Evolutionary conservation across 176 grass and related monocot species (phyloP).

Genomic region (Aegilops umbellulata): DNA sequence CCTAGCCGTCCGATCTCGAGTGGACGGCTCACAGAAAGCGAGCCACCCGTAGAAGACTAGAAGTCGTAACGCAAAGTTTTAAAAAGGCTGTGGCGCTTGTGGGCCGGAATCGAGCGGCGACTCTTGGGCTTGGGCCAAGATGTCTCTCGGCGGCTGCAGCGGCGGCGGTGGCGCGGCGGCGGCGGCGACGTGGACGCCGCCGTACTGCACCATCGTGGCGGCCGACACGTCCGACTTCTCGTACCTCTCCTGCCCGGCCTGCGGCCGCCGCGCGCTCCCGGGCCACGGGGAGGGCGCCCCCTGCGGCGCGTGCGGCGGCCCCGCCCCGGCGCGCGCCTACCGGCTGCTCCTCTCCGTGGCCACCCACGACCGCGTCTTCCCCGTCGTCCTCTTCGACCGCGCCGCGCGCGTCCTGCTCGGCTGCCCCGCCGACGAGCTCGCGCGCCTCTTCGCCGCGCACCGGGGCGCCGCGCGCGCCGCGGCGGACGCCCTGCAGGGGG

Average conservation of each 20-base stretch:
- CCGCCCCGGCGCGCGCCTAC: conserved; percentile 40
- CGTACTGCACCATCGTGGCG: conserved; percentile 66
- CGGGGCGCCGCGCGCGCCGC: conserved; percentile 35
- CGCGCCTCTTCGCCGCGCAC: conserved; percentile 38
- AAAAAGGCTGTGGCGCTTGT: background rate
- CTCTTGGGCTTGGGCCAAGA: conserved; percentile 15
- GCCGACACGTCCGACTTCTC: conserved; percentile 50
- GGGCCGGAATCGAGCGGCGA: background rate
- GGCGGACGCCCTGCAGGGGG: conserved; percentile 46
- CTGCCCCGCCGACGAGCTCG: conserved; percentile 51
- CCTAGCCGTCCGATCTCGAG: background rate
- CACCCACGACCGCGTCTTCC: conserved; percentile 57
- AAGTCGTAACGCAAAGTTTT: background rate
- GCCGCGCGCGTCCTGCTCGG: conserved; percentile 58
- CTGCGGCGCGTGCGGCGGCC: conserved; percentile 37
- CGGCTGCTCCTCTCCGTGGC: conserved; percentile 66
- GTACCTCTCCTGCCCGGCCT: conserved; percentile 57
- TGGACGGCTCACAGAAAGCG: background rate
- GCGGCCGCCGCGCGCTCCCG: conserved; percentile 38
- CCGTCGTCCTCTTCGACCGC: conserved; percentile 68
- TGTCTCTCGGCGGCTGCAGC: conserved; percentile 2
- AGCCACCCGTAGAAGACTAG: background rate
- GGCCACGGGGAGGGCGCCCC: background rate
- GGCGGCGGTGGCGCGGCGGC: background rate
- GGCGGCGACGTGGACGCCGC: conserved; percentile 54